These are phyloP conservation scores for Wickerhamiella azymoides DNA, from an alignment of 805 yeast species.

Conservation along the genomic window DNA sequence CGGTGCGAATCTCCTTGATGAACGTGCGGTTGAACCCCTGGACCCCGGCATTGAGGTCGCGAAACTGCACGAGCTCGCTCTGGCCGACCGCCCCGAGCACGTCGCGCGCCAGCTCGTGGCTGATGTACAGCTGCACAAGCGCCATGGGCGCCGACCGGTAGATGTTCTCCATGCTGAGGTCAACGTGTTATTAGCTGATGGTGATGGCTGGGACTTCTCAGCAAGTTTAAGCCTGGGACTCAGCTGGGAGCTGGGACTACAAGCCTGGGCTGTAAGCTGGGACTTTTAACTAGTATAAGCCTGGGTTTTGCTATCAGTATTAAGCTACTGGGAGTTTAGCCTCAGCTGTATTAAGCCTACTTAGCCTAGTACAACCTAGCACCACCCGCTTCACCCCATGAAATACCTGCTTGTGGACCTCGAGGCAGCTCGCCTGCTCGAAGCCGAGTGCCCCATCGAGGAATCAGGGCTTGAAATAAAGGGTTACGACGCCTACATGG, in stretches of 20 bases:
- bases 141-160: constrained; percentile 92
- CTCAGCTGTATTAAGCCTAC: constrained; percentile 1
- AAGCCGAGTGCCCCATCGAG: constrained; percentile 21
- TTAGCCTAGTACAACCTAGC: too few species aligned
- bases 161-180: constrained; percentile 13
- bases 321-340: neutral
- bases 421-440: constrained; percentile 19
- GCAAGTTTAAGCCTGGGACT: too few species aligned
- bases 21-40: constrained; percentile 78
- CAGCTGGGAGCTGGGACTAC: too few species aligned
- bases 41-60: constrained; percentile 70
- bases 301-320: too few species aligned
- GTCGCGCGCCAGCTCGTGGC: constrained; percentile 78
- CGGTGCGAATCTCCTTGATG: constrained; percentile 69
- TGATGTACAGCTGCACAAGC: constrained; percentile 76
- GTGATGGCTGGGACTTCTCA: too few species aligned
- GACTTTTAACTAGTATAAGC: too few species aligned
- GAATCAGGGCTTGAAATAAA: constrained; percentile 35
- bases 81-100: constrained; percentile 72
- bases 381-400: constrained; percentile 1
- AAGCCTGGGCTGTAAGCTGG: too few species aligned
- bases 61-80: constrained; percentile 68
- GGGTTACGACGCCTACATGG: constrained; percentile 83
- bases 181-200: too few species aligned
- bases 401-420: constrained; percentile 24